Evolutionary conservation across 2,329 filamentous ascomycete genomes (phyloP).

Genomic region (Tolypocladium sp.): DNA sequence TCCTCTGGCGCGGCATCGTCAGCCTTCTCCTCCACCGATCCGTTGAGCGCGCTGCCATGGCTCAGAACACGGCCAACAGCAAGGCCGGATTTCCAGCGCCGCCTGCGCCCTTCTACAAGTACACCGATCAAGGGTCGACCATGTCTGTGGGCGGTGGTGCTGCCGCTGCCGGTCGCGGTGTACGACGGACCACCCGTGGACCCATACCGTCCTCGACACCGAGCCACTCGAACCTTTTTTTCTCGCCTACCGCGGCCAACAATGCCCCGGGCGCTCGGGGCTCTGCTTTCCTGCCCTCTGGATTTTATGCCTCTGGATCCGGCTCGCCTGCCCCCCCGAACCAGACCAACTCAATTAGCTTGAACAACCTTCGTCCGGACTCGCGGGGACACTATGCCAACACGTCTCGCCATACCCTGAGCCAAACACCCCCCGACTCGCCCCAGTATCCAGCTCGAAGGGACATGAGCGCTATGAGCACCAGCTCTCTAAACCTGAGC

Average conservation of each 20-base stretch:
- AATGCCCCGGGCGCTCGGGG: slow-evolving; percentile 54
- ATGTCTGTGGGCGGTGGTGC: slow-evolving; percentile 30
- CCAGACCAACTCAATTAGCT: slow-evolving; percentile 45
- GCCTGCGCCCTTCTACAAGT: slow-evolving; percentile 55
- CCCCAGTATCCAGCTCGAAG: slow-evolving; percentile 42
- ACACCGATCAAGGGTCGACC: slow-evolving; percentile 49
- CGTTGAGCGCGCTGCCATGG: slow-evolving; percentile 75
- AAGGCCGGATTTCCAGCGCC: slow-evolving; percentile 56
- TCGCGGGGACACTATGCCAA: slow-evolving; percentile 38
- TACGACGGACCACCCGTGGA: slow-evolving; percentile 41
- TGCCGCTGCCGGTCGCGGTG: slow-evolving; percentile 35
- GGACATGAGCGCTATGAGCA: slow-evolving; percentile 52
- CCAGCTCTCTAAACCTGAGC: slow-evolving; percentile 58
- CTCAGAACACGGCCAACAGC: slow-evolving; percentile 59
- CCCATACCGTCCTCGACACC: slow-evolving; percentile 45
- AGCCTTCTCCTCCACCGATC: slow-evolving; percentile 88
- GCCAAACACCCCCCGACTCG: slow-evolving; percentile 55
- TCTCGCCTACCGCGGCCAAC: slow-evolving; percentile 78
- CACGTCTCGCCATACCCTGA: slow-evolving; percentile 30
- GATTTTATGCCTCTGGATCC: slow-evolving; percentile 74
- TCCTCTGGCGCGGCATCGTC: slow-evolving; percentile 81
- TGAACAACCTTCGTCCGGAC: slow-evolving; percentile 53
- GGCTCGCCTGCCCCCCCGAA: slow-evolving; percentile 37
- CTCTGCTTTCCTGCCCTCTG: slow-evolving; percentile 78
- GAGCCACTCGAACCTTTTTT: slow-evolving; percentile 73